These are phyloP conservation scores for Penicillium freii DNA, from an alignment of 2,329 filamentous ascomycete genomes.

Conservation along the genomic window DNA sequence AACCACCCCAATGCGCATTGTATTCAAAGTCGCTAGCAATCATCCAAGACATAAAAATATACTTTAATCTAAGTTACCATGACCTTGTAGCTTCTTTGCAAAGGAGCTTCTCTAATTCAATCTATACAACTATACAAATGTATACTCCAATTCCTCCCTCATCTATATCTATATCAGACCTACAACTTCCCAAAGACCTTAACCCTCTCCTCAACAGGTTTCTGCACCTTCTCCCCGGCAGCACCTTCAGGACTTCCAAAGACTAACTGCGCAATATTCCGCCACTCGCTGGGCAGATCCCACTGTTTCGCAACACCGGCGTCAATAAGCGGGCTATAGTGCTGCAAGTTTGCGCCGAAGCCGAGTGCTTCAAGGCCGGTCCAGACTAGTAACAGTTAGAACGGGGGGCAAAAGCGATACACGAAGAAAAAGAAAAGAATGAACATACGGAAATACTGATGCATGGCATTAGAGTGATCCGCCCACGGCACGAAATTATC, in stretches of 20 bases:
- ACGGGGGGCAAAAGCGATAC: neutral
- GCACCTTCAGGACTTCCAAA: conserved; percentile 64
- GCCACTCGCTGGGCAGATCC: conserved; percentile 70
- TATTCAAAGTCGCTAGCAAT: too few species aligned
- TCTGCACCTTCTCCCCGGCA: conserved; percentile 62
- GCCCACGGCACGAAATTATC: conserved; percentile 78
- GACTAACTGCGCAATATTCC: conserved; percentile 77
- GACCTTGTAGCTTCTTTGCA: neutral
- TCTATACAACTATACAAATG: neutral
- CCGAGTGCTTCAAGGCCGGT: conserved; percentile 79
- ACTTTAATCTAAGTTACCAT: too few species aligned
- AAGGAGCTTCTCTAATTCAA: neutral
- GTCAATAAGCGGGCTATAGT: conserved; percentile 88
- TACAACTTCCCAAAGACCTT: conserved; percentile 56
- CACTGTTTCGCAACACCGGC: conserved; percentile 66
- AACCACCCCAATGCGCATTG: too few species aligned
- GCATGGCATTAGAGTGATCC: conserved; percentile 75
- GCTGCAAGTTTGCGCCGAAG: conserved; percentile 84
- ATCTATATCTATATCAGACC: neutral
- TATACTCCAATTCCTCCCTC: neutral
- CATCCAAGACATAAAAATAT: too few species aligned
- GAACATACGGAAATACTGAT: conserved; percentile 63
- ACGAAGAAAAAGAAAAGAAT: neutral
- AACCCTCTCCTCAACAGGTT: conserved; percentile 64
- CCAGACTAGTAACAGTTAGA: conserved; percentile 56